These are phyloP conservation scores for Citrus mangshanensis DNA, from an alignment of 345 rosid genomes.

Conservation along the genomic window DNA sequence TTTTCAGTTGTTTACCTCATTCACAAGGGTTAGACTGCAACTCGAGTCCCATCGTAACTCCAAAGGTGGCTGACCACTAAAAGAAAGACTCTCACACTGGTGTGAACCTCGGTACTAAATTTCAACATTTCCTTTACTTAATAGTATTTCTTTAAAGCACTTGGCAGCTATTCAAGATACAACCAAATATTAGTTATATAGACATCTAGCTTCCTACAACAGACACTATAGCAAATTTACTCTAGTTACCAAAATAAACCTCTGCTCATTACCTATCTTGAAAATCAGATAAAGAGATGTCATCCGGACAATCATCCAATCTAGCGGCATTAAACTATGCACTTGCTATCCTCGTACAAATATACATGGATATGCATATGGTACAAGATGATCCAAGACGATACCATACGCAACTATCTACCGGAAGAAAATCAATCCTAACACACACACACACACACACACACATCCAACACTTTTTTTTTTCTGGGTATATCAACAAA, in stretches of 20 bases:
- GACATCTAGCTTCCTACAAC: background rate
- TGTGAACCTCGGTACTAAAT: background rate
- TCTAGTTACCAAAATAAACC: background rate
- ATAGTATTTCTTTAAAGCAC: background rate
- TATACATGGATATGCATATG: background rate
- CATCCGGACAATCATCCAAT: background rate
- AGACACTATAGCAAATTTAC: background rate
- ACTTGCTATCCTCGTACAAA: background rate
- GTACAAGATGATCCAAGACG: background rate
- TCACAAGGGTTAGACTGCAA: background rate
- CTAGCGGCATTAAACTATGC: background rate
- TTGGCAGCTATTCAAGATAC: background rate
- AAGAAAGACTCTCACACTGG: background rate
- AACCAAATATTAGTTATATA: background rate
- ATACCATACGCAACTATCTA: background rate
- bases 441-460: background rate
- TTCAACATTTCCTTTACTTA: background rate
- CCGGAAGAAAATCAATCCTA: background rate
- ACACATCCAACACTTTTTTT: background rate
- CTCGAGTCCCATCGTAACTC: background rate
- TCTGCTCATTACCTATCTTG: background rate
- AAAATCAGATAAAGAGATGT: background rate
- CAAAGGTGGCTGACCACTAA: background rate
- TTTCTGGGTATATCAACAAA: background rate
- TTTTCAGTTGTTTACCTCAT: background rate